phyloP scores from a whole-genome alignment of 208 protist genomes.

The Leishmania amazonensis region DNA sequence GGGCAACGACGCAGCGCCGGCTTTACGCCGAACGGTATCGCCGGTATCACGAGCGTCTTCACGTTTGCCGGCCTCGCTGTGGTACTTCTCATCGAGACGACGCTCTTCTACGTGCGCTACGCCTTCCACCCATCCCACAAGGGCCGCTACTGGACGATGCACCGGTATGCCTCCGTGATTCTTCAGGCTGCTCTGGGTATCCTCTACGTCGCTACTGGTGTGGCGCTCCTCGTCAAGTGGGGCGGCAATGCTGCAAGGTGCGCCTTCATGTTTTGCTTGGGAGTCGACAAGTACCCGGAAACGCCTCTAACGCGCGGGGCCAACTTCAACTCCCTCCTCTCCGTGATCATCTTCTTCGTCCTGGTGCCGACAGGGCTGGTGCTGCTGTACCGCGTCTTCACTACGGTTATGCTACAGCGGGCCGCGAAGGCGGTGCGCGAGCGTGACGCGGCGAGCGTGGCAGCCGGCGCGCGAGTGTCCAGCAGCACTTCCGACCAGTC shows the following conservation, averaged over 20 bases:
- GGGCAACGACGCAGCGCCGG: neutral
- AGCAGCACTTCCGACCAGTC: neutral
- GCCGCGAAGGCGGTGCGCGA: slow-evolving; percentile 7
- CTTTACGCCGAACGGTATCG: slow-evolving; percentile 8
- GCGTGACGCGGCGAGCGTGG: neutral
- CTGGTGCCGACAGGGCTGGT: slow-evolving; percentile 19
- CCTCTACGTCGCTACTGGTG: slow-evolving; percentile 18
- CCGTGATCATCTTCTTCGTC: slow-evolving; percentile 4
- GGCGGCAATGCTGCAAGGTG: slow-evolving; percentile 2
- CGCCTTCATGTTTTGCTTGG: slow-evolving; percentile 28
- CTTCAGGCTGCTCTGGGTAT: slow-evolving; percentile 9
- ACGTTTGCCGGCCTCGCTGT: slow-evolving; percentile 20
- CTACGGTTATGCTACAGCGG: neutral
- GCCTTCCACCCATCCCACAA: slow-evolving; percentile 22
- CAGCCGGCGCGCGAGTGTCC: neutral
- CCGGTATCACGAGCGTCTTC: slow-evolving; percentile 10
- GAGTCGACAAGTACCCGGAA: slow-evolving; percentile 6
- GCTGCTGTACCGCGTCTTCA: slow-evolving; percentile 18
- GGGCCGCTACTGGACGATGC: slow-evolving; percentile 18
- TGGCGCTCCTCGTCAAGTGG: slow-evolving; percentile 20
- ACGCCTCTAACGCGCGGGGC: neutral
- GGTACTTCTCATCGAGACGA: slow-evolving; percentile 20
- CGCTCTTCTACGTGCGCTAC: slow-evolving; percentile 19
- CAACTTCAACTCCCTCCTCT: slow-evolving; percentile 6
- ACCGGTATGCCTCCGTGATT: slow-evolving; percentile 15